Percentiles rank a stretch among this genome's conserved stretches.
These are phyloP conservation scores for Ophiosphaerella narmari DNA, from an alignment of 2,329 filamentous ascomycete genomes.

Conservation along the genomic window DNA sequence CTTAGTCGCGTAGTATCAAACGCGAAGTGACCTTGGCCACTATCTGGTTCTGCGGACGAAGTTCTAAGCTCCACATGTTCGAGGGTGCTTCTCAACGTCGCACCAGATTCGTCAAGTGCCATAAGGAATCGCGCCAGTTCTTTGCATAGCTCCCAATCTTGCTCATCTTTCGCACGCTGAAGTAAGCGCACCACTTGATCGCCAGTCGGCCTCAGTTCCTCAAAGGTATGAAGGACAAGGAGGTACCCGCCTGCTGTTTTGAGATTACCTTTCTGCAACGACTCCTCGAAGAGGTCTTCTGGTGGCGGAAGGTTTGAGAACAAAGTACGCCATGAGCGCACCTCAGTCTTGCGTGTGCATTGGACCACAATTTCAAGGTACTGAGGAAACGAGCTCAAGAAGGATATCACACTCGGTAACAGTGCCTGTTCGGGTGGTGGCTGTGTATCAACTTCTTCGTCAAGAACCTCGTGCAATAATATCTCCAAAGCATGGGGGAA, in stretches of 20 bases:
- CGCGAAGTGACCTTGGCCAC: slow-evolving; percentile 35
- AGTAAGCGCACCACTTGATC: slow-evolving; percentile 83
- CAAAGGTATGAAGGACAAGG: slow-evolving; percentile 85
- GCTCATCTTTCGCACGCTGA: slow-evolving; percentile 77
- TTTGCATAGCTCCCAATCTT: slow-evolving; percentile 94
- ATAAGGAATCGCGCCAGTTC: slow-evolving; percentile 94
- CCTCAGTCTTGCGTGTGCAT: slow-evolving; percentile 95
- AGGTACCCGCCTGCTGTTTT: slow-evolving; percentile 97
- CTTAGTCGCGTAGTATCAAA: slow-evolving; percentile 36
- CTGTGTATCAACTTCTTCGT: slow-evolving; percentile 85
- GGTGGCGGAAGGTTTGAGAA: slow-evolving; percentile 91
- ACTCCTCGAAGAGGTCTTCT: slow-evolving; percentile 91
- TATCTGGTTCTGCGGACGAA: slow-evolving; percentile 29
- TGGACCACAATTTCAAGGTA: slow-evolving; percentile 96
- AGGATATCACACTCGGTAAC: slow-evolving; percentile 58
- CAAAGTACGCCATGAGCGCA: slow-evolving; percentile 90
- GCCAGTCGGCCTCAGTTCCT: slow-evolving; percentile 64
- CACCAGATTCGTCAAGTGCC: slow-evolving; percentile 84
- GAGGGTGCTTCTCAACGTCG: slow-evolving; percentile 75
- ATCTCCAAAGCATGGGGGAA: slow-evolving; percentile 93
- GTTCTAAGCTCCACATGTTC: slow-evolving; percentile 51
- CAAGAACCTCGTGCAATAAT: slow-evolving; percentile 87
- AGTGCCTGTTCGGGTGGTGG: slow-evolving; percentile 54
- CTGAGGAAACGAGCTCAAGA: slow-evolving; percentile 64
- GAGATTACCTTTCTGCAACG: slow-evolving; percentile 78